phyloP scores from a whole-genome alignment of 768 basidiomycete genomes.

The Aureoboletus auriporus region DNA sequence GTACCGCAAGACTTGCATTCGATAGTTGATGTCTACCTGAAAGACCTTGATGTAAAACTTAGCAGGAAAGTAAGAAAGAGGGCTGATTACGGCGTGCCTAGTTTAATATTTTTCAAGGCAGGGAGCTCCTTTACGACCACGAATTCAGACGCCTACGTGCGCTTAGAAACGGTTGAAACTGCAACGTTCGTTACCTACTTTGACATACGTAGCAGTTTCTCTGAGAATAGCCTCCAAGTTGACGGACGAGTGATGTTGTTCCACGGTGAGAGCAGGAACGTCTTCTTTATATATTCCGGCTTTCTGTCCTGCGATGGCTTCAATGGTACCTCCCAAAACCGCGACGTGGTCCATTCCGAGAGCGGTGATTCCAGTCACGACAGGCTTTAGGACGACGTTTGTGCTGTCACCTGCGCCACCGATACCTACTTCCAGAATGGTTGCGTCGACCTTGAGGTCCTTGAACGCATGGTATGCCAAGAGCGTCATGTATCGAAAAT shows the following conservation, averaged over 20 bases:
- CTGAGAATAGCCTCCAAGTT: slow-evolving; percentile 68
- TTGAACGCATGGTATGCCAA: slow-evolving; percentile 90
- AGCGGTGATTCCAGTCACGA: slow-evolving; percentile 87
- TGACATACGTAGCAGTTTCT: slow-evolving; percentile 59
- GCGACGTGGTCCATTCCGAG: slow-evolving; percentile 90
- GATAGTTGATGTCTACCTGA: slow-evolving; percentile 81
- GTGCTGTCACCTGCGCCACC: slow-evolving; percentile 95
- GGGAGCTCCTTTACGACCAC: slow-evolving; percentile 52
- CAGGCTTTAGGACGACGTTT: slow-evolving; percentile 86
- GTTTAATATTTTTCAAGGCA: slow-evolving; percentile 47
- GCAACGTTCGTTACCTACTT: slow-evolving; percentile 39
- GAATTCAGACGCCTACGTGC: slow-evolving; percentile 61
- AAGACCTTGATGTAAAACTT: slow-evolving; percentile 52
- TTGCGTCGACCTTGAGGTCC: slow-evolving; percentile 77
- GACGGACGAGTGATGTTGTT: slow-evolving; percentile 69
- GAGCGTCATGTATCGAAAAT: slow-evolving; percentile 92
- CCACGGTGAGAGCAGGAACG: slow-evolving; percentile 81
- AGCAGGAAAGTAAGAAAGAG: background rate
- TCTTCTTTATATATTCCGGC: slow-evolving; percentile 95
- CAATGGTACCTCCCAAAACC: slow-evolving; percentile 82
- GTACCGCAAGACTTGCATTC: slow-evolving; percentile 85
- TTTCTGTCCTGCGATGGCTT: slow-evolving; percentile 93
- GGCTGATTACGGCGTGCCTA: slow-evolving; percentile 45
- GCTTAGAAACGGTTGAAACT: background rate
- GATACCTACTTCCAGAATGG: slow-evolving; percentile 94